Evolutionary conservation across 352 stramenopile species (phyloP).

Genomic region (Phytopythium aichiense): DNA sequence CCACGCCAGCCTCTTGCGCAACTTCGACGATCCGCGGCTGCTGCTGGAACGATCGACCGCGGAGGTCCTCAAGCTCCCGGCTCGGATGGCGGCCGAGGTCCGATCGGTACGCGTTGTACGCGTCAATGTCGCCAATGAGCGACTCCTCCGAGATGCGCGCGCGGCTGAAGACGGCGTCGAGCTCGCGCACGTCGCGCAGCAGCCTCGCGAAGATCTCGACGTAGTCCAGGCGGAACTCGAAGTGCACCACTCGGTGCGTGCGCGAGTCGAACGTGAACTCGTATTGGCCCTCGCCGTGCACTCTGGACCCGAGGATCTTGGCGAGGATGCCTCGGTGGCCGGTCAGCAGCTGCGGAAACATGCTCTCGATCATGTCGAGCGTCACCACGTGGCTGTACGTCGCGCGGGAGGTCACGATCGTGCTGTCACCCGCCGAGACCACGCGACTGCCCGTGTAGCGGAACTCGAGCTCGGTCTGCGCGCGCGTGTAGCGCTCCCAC

Average conservation of each 20-base stretch:
- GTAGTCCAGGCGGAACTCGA: conserved; percentile 45
- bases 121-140: conserved; percentile 40
- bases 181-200: conserved; percentile 30
- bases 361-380: conserved; percentile 36
- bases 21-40: background rate
- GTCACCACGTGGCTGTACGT: conserved; percentile 41
- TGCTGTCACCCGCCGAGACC: conserved; percentile 9
- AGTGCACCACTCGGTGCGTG: conserved; percentile 31
- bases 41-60: background rate
- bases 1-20: background rate
- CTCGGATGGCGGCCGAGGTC: background rate
- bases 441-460: conserved; percentile 29
- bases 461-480: conserved; percentile 32
- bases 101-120: conserved; percentile 12
- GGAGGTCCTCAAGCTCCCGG: background rate
- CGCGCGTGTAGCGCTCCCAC: conserved; percentile 44
- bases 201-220: conserved; percentile 31
- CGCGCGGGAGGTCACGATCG: conserved; percentile 36
- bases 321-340: conserved; percentile 17
- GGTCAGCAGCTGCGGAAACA: conserved; percentile 40
- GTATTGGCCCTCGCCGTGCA: conserved; percentile 28
- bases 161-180: conserved; percentile 34
- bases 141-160: conserved; percentile 47
- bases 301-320: conserved; percentile 27
- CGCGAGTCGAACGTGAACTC: conserved; percentile 42